phyloP scores from a whole-genome alignment of 75 land plant species.

The Picea sitchensis region DNA sequence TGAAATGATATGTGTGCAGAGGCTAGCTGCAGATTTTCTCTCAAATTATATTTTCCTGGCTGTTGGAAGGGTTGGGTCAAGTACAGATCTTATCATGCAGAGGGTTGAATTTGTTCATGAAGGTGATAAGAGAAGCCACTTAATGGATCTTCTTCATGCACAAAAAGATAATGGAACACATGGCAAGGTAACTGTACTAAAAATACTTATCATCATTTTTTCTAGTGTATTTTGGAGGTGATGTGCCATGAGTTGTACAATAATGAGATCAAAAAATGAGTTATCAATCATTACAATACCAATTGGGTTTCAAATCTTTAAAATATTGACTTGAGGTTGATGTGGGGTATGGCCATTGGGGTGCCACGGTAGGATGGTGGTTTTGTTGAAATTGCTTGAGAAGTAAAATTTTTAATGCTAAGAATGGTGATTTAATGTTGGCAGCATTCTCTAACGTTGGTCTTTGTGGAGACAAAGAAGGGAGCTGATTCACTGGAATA shows the following conservation, averaged over 20 bases:
- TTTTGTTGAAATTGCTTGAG: background rate
- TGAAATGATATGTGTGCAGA: slow-evolving; percentile 32
- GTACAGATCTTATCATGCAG: slow-evolving; percentile 68
- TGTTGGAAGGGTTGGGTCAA: slow-evolving; percentile 82
- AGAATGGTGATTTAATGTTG: background rate
- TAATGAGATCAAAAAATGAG: background rate
- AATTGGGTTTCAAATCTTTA: background rate
- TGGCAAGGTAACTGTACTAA: slow-evolving; percentile 30
- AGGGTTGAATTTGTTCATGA: slow-evolving; percentile 68
- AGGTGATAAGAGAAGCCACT: slow-evolving; percentile 57
- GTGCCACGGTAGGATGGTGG: background rate
- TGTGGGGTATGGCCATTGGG: background rate
- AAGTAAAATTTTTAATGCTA: slow-evolving; percentile 3
- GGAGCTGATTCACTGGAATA: slow-evolving; percentile 61
- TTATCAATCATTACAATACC: background rate
- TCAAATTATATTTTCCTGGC: slow-evolving; percentile 68
- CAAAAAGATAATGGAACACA: slow-evolving; percentile 38
- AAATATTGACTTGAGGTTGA: background rate
- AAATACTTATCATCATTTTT: slow-evolving; percentile 7
- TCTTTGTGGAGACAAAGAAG: slow-evolving; percentile 55
- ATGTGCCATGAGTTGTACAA: background rate
- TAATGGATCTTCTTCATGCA: slow-evolving; percentile 62
- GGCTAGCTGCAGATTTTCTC: slow-evolving; percentile 70
- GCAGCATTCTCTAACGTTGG: slow-evolving; percentile 46
- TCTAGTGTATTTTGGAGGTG: background rate